A percentile compares a stretch with the other conserved stretches of the same genome.
Conservation (phyloP, 495 filamentous ascomycete species). For the Neurospora terricola region DNA sequence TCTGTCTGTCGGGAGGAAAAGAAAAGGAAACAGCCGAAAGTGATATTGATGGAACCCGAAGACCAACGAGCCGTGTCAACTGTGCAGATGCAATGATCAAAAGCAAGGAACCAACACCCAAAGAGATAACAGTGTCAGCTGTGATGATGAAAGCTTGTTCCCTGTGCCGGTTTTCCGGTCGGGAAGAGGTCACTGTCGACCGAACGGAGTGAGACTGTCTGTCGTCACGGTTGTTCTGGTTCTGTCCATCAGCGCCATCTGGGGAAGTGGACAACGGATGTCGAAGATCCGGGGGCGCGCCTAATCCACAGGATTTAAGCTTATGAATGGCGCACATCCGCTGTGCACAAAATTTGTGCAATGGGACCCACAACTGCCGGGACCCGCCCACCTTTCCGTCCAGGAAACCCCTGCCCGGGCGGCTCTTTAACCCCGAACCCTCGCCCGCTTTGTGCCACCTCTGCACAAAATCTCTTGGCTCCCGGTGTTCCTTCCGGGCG, state of each 20-base stretch:
- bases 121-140: not conserved
- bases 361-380: not conserved
- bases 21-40: not conserved
- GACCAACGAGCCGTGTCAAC: not conserved
- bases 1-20: not conserved
- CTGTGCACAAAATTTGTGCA: not conserved
- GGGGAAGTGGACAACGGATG: not conserved
- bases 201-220: not conserved
- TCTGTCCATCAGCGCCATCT: not conserved
- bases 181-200: too few relatives aligned
- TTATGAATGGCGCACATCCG: not conserved
- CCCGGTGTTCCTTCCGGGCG: not conserved
- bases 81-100: not conserved
- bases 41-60: not conserved
- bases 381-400: not conserved
- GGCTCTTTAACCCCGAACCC: not conserved
- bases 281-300: not conserved
- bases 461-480: not conserved
- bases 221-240: not conserved
- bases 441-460: not conserved
- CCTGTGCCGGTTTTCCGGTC: not conserved
- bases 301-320: not conserved
- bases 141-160: not conserved
- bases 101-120: not conserved
- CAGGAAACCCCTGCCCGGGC: not conserved